These are phyloP conservation scores for Umbelopsis ramanniana DNA, from an alignment of 192 early-diverging fungal genomes.

Conservation along the genomic window DNA sequence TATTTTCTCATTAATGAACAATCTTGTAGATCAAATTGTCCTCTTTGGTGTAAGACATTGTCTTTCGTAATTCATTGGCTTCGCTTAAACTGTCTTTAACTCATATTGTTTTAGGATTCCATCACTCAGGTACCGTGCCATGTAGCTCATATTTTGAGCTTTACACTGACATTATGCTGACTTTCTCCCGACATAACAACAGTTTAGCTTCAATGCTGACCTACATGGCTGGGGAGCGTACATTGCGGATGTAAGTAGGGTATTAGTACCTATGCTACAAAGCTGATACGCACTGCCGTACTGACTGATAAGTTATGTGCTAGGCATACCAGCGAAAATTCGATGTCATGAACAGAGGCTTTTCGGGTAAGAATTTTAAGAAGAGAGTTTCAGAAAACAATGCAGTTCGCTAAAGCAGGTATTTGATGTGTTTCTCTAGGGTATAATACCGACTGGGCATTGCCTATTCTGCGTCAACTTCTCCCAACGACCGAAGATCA, in stretches of 20 bases:
- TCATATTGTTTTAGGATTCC: neutral
- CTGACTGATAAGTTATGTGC: too few species aligned
- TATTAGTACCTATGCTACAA: neutral
- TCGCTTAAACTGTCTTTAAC: neutral
- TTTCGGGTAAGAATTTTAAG: slow-evolving; percentile 12
- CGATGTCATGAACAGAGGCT: slow-evolving; percentile 15
- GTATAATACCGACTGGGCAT: slow-evolving; percentile 69
- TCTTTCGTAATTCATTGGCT: neutral
- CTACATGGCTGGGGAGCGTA: neutral
- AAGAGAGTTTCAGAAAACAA: too few species aligned
- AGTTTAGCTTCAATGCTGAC: slow-evolving; percentile 15
- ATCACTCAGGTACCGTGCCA: slow-evolving; percentile 12
- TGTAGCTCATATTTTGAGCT: too few species aligned
- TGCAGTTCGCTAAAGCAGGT: too few species aligned
- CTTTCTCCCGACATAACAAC: neutral
- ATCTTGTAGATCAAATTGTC: neutral
- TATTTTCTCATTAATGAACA: neutral
- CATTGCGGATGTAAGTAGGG: slow-evolving; percentile 1
- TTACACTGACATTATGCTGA: too few species aligned
- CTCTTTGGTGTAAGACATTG: slow-evolving; percentile 9
- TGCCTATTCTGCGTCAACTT: slow-evolving; percentile 56
- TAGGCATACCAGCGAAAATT: slow-evolving; percentile 12
- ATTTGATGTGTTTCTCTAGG: neutral
- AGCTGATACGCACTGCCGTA: too few species aligned
- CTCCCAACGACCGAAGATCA: slow-evolving; percentile 47